Evolutionary conservation across 2,329 filamentous ascomycete species (phyloP).

Genomic region (Claviceps monticola): DNA sequence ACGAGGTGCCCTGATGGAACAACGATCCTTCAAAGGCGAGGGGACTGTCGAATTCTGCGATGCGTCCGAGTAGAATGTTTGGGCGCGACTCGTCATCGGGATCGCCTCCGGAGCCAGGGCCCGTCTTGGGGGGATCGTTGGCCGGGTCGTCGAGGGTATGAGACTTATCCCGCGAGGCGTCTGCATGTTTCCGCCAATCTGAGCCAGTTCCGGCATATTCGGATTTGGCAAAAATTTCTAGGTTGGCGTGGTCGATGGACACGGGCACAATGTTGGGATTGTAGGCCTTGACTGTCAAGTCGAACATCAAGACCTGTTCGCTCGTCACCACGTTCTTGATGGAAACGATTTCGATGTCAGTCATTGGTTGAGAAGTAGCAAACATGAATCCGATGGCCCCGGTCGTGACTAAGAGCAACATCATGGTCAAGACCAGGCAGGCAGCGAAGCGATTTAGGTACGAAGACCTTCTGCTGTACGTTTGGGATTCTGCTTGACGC

Average conservation of each 20-base stretch:
- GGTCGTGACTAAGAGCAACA: constrained; percentile 70
- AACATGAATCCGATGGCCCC: constrained; percentile 81
- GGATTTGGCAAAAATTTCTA: constrained; percentile 91
- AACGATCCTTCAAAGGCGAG: constrained; percentile 83
- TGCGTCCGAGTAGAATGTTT: constrained; percentile 84
- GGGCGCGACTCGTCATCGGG: constrained; percentile 50
- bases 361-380: constrained; percentile 77
- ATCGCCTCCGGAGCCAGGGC: constrained; percentile 23
- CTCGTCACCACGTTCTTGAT: constrained; percentile 87
- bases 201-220: constrained; percentile 64
- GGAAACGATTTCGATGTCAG: constrained; percentile 61
- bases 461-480: constrained; percentile 47
- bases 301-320: constrained; percentile 89
- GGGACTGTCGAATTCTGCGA: constrained; percentile 75
- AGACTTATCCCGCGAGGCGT: constrained; percentile 12
- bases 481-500: constrained; percentile 61
- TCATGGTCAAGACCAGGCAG: constrained; percentile 69
- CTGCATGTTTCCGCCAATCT: constrained; percentile 39
- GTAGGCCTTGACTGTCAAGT: constrained; percentile 72
- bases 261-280: constrained; percentile 92
- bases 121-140: constrained; percentile 27
- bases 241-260: constrained; percentile 70
- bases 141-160: constrained; percentile 18
- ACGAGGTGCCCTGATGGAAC: constrained; percentile 57
- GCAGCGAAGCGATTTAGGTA: constrained; percentile 66